Evolutionary conservation across 108 stramenopile species (phyloP).

Genomic region (Skeletonema costatum): DNA sequence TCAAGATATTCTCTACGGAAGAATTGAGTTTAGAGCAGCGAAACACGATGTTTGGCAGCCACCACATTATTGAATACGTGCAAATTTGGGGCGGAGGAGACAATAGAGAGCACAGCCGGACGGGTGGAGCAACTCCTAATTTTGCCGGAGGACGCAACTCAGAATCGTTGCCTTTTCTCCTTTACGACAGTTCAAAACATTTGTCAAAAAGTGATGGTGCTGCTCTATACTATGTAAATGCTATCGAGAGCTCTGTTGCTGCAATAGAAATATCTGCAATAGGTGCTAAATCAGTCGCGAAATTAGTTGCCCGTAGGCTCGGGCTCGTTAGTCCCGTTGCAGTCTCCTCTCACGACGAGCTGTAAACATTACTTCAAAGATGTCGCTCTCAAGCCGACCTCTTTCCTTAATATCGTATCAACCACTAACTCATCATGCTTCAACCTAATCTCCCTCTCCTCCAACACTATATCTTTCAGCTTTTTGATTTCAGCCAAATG

Average conservation of each 20-base stretch:
- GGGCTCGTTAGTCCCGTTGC: constrained; percentile 30
- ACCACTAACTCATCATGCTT: constrained; percentile 33
- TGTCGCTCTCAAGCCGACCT: constrained; percentile 23
- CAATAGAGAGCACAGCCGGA: constrained; percentile 54
- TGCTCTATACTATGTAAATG: constrained; percentile 77
- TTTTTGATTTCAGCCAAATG: constrained; percentile 39
- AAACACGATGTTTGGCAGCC: constrained; percentile 54
- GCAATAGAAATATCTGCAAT: constrained; percentile 78
- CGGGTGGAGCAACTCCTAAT: constrained; percentile 69
- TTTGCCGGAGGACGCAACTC: constrained; percentile 55
- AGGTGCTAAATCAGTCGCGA: constrained; percentile 79
- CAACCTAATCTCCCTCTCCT: constrained; percentile 20
- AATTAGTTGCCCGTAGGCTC: constrained; percentile 72
- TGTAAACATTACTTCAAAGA: constrained; percentile 22
- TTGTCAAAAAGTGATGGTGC: constrained; percentile 44
- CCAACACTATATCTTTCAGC: constrained; percentile 24
- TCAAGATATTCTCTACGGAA: constrained; percentile 66
- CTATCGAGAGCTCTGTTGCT: constrained; percentile 71
- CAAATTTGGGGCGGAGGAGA: constrained; percentile 37
- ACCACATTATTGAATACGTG: constrained; percentile 53
- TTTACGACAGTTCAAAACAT: constrained; percentile 69
- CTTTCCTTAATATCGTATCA: constrained; percentile 13
- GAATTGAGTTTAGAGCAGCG: constrained; percentile 31
- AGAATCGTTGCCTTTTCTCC: constrained; percentile 51
- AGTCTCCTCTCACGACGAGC: constrained; percentile 12